Conservation (phyloP, 73 alveolate genomes). For the Paramecium caudatum region DNA sequence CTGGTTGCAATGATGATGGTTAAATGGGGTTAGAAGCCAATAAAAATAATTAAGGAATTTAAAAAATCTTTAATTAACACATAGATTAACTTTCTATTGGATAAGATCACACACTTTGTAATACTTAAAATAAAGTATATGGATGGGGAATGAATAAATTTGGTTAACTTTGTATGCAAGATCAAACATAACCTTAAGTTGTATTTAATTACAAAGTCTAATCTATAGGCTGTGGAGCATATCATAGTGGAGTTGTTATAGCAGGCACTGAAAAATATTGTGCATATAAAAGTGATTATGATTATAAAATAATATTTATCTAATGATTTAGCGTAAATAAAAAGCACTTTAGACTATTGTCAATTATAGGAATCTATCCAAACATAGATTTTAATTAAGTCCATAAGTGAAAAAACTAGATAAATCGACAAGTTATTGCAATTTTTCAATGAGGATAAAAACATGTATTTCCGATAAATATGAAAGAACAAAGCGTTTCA, state of each 20-base stretch:
- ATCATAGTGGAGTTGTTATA: conserved; percentile 63
- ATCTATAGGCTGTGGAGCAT: conserved; percentile 55
- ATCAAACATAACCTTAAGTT: background rate
- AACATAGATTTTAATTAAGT: background rate
- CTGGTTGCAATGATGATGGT: conserved; percentile 35
- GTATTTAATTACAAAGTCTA: background rate
- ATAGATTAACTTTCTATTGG: background rate
- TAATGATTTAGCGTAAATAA: no score
- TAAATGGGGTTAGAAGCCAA: background rate
- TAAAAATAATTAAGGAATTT: background rate
- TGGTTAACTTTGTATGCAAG: conserved; percentile 36
- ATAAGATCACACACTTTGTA: conserved; percentile 32
- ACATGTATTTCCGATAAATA: conserved; percentile 11
- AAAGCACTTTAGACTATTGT: no score
- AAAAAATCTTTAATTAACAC: background rate
- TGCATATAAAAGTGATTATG: conserved; percentile 32
- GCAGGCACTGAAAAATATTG: conserved; percentile 54
- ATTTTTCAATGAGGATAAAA: conserved; percentile 32
- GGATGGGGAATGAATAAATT: conserved; percentile 67
- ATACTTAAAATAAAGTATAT: background rate
- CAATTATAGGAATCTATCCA: background rate
- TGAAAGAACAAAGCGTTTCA: conserved; percentile 17
- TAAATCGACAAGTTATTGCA: conserved; percentile 30
- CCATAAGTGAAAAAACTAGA: background rate
- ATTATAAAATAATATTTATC: conserved; percentile 29